Base-by-base conservation (phyloP, 2,329 filamentous ascomycete genomes). In the Uncinocarpus reesii region DNA sequence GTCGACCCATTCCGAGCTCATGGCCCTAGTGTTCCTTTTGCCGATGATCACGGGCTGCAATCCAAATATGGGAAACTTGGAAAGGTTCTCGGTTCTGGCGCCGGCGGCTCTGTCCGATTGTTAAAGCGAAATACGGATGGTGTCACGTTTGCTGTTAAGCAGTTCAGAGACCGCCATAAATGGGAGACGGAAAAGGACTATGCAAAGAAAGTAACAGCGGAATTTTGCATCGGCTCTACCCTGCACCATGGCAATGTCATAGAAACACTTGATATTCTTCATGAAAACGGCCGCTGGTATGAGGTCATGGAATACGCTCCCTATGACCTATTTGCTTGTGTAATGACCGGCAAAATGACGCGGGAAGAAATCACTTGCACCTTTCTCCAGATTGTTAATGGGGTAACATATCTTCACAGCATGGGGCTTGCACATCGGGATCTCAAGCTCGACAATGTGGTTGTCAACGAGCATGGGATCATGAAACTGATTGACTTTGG, bases 401-500 rank as follows among this genome's bases (percentile, higher is more conserved):
- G 92, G 44, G 89, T 96, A 29, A 86, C 86, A 8, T 98, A 95
- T 65, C 71, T 98, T 52, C 92, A 98, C 66, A 85, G 85, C 62
- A 92, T 95, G 79, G 92, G 92, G 2, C 72, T 98, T 45, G 89
- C 92, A 8, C 92, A 98, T 68, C 81, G 92, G 37, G 92, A 98
- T 72, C 63, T 98, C 59, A 98, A 98, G 69, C 70, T 98, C 58
- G 92, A 98, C 70, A 98, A 98, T 58, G 92, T 98, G 16, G 92
- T 98, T 23, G 89, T 98, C 51, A 96, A 89, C 62, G 86, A 94
- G 61, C 80, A 84, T 60, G 92, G 92, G 1, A 96, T 98, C 58
- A 95, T 98, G 88, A 98, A 98, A 68, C 85, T 98, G 55, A 98
- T 98, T 60, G 92, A 98, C 65, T 98, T 98, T 67, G 92, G 92